Conservation (phyloP, 495 filamentous ascomycete genomes). For the Cercophora newfieldiana region DNA sequence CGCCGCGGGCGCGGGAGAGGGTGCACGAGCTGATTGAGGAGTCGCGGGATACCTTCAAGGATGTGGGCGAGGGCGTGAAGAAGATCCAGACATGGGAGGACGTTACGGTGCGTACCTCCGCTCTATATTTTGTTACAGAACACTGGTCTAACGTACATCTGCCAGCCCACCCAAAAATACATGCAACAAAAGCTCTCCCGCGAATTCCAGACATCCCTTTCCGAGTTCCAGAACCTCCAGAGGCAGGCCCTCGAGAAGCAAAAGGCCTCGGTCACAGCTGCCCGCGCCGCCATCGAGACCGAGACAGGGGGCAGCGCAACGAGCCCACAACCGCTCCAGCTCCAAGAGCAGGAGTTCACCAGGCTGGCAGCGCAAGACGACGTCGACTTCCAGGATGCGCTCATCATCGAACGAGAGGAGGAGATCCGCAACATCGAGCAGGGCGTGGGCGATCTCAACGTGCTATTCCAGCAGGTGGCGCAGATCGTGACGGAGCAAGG, state of each 20-base stretch:
- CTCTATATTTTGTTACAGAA: background rate
- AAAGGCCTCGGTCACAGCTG: constrained; percentile 78
- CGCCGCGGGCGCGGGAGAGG: constrained; percentile 83
- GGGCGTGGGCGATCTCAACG: constrained; percentile 90
- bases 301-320: constrained; percentile 32
- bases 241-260: constrained; percentile 88
- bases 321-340: constrained; percentile 54
- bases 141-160: background rate
- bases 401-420: constrained; percentile 92
- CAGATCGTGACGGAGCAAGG: constrained; percentile 96
- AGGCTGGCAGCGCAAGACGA: constrained; percentile 89
- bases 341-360: constrained; percentile 74
- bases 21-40: constrained; percentile 85
- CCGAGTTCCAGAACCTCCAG: constrained; percentile 89
- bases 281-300: constrained; percentile 63
- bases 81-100: constrained; percentile 89
- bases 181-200: constrained; percentile 91
- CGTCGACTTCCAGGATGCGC: constrained; percentile 93
- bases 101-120: constrained; percentile 67
- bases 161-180: constrained; percentile 82
- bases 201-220: constrained; percentile 82
- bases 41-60: constrained; percentile 82
- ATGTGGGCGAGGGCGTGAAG: constrained; percentile 90
- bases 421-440: constrained; percentile 98
- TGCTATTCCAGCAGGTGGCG: constrained; percentile 94